A percentile compares a stretch with the other conserved stretches of the same genome.
These are phyloP conservation scores for Penicillium occitanis DNA, from an alignment of 2,329 filamentous ascomycete species.

Conservation along the genomic window DNA sequence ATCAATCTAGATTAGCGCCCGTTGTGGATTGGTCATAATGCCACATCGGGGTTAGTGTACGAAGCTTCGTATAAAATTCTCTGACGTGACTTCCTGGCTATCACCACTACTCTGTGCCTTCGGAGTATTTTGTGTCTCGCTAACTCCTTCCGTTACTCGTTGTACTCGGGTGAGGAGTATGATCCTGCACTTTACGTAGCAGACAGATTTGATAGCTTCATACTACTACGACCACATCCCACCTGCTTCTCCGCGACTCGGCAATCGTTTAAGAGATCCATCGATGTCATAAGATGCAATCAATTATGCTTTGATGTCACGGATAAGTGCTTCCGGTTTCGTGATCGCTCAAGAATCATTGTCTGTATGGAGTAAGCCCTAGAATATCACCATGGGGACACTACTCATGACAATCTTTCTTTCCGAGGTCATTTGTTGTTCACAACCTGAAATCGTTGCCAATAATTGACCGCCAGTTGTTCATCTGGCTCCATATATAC, in stretches of 20 bases:
- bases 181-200: no score
- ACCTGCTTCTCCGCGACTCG: not conserved
- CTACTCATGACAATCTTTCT: not conserved
- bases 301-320: not conserved
- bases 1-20: not conserved
- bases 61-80: not conserved
- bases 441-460: not conserved
- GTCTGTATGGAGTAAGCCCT: not conserved
- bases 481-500: not conserved
- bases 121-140: not conserved
- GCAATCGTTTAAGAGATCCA: not conserved
- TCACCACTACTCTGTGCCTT: not conserved
- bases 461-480: not conserved
- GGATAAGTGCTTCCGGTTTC: not conserved
- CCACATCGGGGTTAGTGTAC: conserved; percentile 6
- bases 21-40: not conserved
- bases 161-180: no score
- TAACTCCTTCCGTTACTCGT: not conserved
- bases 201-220: not conserved
- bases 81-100: not conserved
- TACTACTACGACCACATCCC: not conserved
- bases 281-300: not conserved
- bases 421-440: not conserved
- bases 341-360: not conserved
- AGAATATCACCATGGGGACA: not conserved